Conservation (phyloP, 108 stramenopile genomes). For the Nannochloropsis oceanica region DNA sequence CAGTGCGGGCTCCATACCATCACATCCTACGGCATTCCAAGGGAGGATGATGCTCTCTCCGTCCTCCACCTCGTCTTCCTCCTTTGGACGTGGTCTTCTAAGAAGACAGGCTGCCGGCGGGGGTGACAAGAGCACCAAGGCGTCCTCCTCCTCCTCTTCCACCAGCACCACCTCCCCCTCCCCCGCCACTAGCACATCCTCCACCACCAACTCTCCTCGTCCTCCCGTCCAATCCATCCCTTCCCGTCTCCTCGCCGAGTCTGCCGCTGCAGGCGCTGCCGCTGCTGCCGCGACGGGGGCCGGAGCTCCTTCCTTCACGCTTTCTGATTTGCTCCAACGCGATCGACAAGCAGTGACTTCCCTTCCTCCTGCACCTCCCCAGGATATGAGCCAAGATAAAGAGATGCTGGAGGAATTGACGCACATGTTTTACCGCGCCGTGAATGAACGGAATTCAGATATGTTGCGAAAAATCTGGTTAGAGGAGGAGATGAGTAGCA, state of each 20-base stretch:
- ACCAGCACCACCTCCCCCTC: too few species aligned
- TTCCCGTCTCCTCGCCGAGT: not conserved
- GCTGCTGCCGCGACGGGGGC: not conserved
- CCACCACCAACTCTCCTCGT: not conserved
- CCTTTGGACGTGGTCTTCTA: too few species aligned
- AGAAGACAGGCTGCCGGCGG: too few species aligned
- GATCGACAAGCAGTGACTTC: not conserved
- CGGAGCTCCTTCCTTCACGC: not conserved
- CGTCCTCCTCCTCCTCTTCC: too few species aligned
- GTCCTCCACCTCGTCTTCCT: too few species aligned
- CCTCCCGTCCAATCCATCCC: not conserved
- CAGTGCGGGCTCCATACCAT: too few species aligned
- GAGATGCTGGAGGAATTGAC: not conserved
- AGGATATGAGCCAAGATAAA: not conserved
- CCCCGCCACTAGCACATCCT: not conserved
- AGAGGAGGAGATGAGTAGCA: not conserved
- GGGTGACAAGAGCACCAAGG: too few species aligned
- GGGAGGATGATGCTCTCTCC: too few species aligned
- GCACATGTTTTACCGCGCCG: not conserved
- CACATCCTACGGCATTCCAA: too few species aligned
- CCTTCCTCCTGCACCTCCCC: not conserved
- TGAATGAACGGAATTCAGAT: not conserved
- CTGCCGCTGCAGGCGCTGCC: not conserved
- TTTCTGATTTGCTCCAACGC: not conserved
- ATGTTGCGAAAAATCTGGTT: not conserved